Base-by-base conservation (phyloP, 192 early-diverging fungal genomes). In the Ambispora gerdemannii region DNA sequence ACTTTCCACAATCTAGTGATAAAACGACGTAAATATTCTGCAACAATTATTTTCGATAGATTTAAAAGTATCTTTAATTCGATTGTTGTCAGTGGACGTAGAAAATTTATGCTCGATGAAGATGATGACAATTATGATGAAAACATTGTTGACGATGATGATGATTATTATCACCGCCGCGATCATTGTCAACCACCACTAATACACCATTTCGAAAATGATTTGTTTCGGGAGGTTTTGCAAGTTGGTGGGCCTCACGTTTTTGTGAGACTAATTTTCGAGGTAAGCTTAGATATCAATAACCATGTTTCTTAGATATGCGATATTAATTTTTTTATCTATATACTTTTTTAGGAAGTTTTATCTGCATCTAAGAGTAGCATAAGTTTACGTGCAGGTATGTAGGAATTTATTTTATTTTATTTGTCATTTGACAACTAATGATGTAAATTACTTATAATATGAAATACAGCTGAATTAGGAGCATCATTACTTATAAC, bases 191-290 rank as follows among this genome's bases (percentile, higher is more conserved):
- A 30, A 27, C 33, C 43, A 31, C 17, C 7, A 4, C 22, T 51
- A 20, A 8, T 51, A 30, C 67, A 70, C 49, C 67, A 70, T 70
- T 59, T 70, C 34, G 67, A 70, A 47, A 59, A 58, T 70, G 35
- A 38, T 3, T 70, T 70, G 25, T 59, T 70, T 59, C 28, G 55
- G 19, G 28, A 25, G 7, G 43, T 36, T 58, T 49, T 70, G 30
- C 50, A 58, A 58, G 49, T 59, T 59, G 22, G 31, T 28, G 67
- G 67, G 1, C 36, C 67, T 10, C 43, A 47, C 0, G 34, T 59
- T 2, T 70, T 70, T 70, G 55, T 70, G 15, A 35, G 58, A 20
- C 30, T 59, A 31, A 70, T 70, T 43, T 22, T 56, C 15, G 67
- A 70, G 55, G 67, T 70, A 2, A 7, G 22, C 32, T n/a, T 50